phyloP scores from a whole-genome alignment of 129 eudicot species.

The Centaurea solstitialis region DNA sequence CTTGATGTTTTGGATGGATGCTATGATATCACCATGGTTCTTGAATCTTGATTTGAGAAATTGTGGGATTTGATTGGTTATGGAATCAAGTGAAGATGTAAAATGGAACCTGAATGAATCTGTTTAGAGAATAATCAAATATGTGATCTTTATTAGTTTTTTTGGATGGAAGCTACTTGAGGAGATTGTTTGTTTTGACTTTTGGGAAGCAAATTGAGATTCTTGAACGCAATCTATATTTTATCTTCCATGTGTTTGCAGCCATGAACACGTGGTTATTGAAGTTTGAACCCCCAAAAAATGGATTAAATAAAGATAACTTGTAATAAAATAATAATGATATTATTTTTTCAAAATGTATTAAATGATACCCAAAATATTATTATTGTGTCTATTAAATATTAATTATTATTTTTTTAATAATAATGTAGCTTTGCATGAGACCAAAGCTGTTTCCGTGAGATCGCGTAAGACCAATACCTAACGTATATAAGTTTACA shows the following conservation, averaged over 20 bases:
- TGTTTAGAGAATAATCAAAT: conserved; percentile 9
- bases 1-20: neutral
- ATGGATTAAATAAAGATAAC: too few species aligned
- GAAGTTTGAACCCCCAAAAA: neutral
- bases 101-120: neutral
- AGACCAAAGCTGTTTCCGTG: too few species aligned
- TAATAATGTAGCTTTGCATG: too few species aligned
- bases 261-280: neutral
- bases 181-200: too few species aligned
- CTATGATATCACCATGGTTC: conserved; percentile 20
- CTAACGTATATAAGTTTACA: too few species aligned
- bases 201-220: conserved; percentile 9
- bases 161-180: too few species aligned
- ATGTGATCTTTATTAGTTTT: conserved; percentile 8
- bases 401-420: too few species aligned
- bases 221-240: conserved; percentile 6
- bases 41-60: neutral
- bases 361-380: too few species aligned
- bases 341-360: too few species aligned
- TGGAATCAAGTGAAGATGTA: neutral
- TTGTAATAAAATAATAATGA: too few species aligned
- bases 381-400: too few species aligned
- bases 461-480: too few species aligned
- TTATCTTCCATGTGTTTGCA: neutral
- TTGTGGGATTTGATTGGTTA: conserved; percentile 6